A percentile compares a stretch with the other conserved stretches of the same genome.
Evolutionary conservation across 2,329 filamentous ascomycete genomes (phyloP).

Genomic region (Apiospora malaysiana): DNA sequence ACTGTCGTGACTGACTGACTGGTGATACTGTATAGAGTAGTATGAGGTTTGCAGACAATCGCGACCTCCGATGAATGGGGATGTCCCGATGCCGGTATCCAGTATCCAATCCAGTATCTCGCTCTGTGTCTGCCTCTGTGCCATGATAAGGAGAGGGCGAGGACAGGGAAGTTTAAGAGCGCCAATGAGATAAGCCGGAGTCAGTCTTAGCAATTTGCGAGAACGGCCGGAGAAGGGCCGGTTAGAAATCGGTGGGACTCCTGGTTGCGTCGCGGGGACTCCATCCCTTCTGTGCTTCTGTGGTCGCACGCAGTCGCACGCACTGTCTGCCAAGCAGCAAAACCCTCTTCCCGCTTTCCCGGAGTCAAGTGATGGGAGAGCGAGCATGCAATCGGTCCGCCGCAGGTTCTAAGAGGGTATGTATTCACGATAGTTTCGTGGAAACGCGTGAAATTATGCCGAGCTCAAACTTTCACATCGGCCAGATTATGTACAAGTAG

Average conservation of each 20-base stretch:
- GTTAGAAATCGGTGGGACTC: conserved; percentile 20
- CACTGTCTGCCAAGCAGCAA: conserved; percentile 14
- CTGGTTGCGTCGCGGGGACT: conserved; percentile 12
- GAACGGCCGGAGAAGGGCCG: conserved; percentile 19
- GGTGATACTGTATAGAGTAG: not conserved
- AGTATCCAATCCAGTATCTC: not conserved
- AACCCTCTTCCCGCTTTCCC: conserved; percentile 11
- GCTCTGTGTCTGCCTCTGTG: not conserved
- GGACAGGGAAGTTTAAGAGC: conserved; percentile 13
- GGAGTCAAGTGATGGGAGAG: conserved; percentile 9
- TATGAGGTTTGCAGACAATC: no score
- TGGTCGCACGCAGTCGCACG: no score
- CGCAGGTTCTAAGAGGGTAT: not conserved
- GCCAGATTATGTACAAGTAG: conserved; percentile 16
- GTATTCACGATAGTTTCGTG: conserved; percentile 17
- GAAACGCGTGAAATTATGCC: conserved; percentile 18
- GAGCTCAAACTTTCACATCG: conserved; percentile 10
- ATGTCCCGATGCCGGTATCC: not conserved
- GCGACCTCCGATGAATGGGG: not conserved
- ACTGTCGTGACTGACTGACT: not conserved
- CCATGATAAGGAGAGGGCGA: conserved; percentile 19
- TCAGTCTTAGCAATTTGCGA: conserved; percentile 15
- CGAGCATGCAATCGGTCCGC: conserved; percentile 11
- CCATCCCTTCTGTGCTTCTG: not conserved
- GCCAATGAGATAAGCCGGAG: conserved; percentile 19